phyloP scores from a whole-genome alignment of 1,139 yeast species.

The Pneumocystis oryctolagi region DNA sequence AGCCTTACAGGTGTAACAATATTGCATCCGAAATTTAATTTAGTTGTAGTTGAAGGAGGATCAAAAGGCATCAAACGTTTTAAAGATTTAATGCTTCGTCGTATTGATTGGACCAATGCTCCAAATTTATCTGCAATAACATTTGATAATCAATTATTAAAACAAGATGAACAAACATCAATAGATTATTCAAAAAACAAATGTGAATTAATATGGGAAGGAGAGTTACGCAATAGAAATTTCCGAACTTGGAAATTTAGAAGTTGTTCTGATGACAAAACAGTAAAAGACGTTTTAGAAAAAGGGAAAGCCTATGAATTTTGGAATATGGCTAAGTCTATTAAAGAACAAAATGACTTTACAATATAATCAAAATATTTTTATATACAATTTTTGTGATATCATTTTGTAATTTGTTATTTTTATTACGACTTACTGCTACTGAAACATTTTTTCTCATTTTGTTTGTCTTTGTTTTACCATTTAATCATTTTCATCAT shows the following conservation, averaged over 20 bases:
- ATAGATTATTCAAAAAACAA: slow-evolving; percentile 35
- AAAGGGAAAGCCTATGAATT: slow-evolving; percentile 43
- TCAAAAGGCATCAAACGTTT: slow-evolving; percentile 45
- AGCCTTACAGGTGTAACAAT: slow-evolving; percentile 47
- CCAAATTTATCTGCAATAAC: slow-evolving; percentile 22
- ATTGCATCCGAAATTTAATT: slow-evolving; percentile 32
- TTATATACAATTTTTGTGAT: neutral
- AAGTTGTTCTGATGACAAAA: slow-evolving; percentile 38
- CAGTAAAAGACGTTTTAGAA: slow-evolving; percentile 36
- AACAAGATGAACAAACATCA: slow-evolving; percentile 13
- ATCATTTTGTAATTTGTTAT: neutral
- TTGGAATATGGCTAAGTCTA: slow-evolving; percentile 37
- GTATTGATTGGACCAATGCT: slow-evolving; percentile 57
- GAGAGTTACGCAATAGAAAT: slow-evolving; percentile 39
- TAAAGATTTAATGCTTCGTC: slow-evolving; percentile 41
- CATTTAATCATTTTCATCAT: slow-evolving; percentile 4
- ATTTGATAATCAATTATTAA: slow-evolving; percentile 11
- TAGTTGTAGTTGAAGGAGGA: slow-evolving; percentile 65
- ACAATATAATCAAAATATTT: neutral
- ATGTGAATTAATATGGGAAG: slow-evolving; percentile 60
- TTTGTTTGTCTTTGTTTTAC: neutral
- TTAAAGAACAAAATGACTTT: slow-evolving; percentile 6
- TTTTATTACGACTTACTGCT: neutral
- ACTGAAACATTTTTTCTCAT: neutral
- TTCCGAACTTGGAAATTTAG: slow-evolving; percentile 52